phyloP scores from a whole-genome alignment of 2,329 filamentous ascomycete species.

The Clarireedia sp. region DNA sequence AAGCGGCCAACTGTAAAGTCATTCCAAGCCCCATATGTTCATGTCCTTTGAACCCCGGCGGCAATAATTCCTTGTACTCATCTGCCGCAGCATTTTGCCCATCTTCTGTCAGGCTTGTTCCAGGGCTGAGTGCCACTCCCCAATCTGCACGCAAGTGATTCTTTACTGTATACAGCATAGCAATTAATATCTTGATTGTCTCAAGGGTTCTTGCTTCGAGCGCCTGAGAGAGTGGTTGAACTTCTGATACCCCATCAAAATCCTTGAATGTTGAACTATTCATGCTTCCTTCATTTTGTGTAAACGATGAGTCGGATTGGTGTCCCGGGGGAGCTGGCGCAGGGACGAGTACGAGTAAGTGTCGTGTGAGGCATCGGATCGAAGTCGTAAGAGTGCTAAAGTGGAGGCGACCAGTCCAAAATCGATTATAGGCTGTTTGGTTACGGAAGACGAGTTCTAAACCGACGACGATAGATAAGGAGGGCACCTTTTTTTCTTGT shows the following conservation, averaged over 20 bases:
- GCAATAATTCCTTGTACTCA: slow-evolving; percentile 44
- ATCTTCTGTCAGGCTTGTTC: slow-evolving; percentile 26
- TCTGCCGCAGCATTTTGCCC: slow-evolving; percentile 30
- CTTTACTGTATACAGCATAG: slow-evolving; percentile 55
- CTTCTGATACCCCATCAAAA: slow-evolving; percentile 1
- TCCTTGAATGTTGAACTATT: slow-evolving; percentile 9
- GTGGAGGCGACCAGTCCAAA: slow-evolving; percentile 50
- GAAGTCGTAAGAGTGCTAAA: slow-evolving; percentile 49
- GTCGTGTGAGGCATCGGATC: slow-evolving; percentile 50
- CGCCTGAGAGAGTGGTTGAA: slow-evolving; percentile 12
- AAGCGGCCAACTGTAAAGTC: slow-evolving; percentile 51
- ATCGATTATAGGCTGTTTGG: slow-evolving; percentile 36
- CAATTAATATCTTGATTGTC: slow-evolving; percentile 49
- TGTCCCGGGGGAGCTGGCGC: slow-evolving; percentile 21
- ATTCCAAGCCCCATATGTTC: slow-evolving; percentile 52
- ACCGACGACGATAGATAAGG: slow-evolving; percentile 57
- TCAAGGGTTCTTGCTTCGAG: slow-evolving; percentile 44
- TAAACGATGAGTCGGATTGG: slow-evolving; percentile 18
- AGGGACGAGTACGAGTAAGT: slow-evolving; percentile 37
- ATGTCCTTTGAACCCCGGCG: slow-evolving; percentile 41
- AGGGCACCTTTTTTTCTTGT: slow-evolving; percentile 40
- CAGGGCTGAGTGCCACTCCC: slow-evolving; percentile 35
- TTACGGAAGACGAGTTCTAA: slow-evolving; percentile 62
- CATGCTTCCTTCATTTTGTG: slow-evolving; percentile 6
- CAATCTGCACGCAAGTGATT: slow-evolving; percentile 58